These are phyloP conservation scores for Verticillium nubilum DNA, from an alignment of 2,329 filamentous ascomycete species.

Conservation along the genomic window DNA sequence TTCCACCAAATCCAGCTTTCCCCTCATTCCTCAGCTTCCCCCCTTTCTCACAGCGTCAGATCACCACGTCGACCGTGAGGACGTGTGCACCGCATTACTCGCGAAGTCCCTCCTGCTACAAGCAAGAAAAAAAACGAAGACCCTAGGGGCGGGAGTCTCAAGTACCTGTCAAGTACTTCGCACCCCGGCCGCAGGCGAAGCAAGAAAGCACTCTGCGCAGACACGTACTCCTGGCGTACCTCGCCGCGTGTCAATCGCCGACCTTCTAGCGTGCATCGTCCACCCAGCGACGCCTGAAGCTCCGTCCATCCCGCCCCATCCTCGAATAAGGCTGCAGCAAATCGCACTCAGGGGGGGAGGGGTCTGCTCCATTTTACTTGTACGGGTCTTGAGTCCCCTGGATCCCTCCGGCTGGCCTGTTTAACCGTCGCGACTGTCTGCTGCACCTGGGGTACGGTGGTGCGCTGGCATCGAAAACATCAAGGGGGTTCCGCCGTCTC, in stretches of 20 bases:
- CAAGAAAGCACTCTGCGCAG: not conserved
- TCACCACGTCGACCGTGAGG: not conserved
- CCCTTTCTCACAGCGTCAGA: not conserved
- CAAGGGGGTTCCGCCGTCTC: not conserved
- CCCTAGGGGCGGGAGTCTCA: not conserved
- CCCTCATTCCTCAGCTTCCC: not conserved
- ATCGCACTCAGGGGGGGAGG: not conserved
- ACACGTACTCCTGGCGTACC: not conserved
- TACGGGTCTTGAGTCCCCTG: not conserved
- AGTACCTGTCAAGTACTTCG: not conserved
- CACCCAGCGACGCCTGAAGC: slow-evolving; percentile 7
- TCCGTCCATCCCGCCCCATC: not conserved
- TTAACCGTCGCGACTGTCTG: not conserved
- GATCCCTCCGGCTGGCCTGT: not conserved
- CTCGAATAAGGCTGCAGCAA: slow-evolving; percentile 12
- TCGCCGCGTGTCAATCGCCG: slow-evolving; percentile 3
- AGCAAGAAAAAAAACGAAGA: not conserved
- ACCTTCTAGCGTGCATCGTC: slow-evolving; percentile 7
- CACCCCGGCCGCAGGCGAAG: not conserved
- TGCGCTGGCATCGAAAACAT: slow-evolving; percentile 5
- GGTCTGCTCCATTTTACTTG: not conserved
- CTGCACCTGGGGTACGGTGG: not conserved
- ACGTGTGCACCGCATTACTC: not conserved
- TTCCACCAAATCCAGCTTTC: not conserved
- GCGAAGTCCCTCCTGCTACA: not conserved